Evolutionary conservation across 2,329 filamentous ascomycete genomes (phyloP).

Genomic region (Sporothrix pallida): DNA sequence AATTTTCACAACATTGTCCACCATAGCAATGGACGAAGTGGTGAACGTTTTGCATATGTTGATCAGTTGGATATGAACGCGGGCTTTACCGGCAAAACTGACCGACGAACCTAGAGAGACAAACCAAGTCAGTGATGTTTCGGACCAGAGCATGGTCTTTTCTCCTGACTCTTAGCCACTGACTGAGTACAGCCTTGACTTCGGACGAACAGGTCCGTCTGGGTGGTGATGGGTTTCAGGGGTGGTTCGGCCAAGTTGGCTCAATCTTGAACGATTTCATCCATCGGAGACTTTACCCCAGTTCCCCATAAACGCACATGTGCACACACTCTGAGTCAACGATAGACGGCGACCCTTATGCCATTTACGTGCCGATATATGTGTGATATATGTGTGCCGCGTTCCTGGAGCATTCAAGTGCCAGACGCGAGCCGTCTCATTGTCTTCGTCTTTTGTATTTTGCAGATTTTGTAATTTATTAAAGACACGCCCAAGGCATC

Average conservation of each 20-base stretch:
- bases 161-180: background rate
- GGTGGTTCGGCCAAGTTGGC: background rate
- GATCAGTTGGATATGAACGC: too few relatives aligned
- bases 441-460: background rate
- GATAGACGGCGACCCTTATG: background rate
- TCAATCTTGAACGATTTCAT: background rate
- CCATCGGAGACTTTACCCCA: conserved; percentile 16
- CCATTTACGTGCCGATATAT: background rate
- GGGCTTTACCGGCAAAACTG: background rate
- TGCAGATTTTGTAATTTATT: too few relatives aligned
- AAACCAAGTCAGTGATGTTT: conserved; percentile 1
- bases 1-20: background rate
- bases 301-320: background rate
- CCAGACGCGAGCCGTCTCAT: conserved; percentile 2
- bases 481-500: background rate
- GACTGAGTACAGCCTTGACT: background rate
- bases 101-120: background rate
- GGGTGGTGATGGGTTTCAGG: background rate
- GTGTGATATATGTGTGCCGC: conserved; percentile 15
- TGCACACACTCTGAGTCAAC: background rate
- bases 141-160: background rate
- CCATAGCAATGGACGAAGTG: too few relatives aligned
- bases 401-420: conserved; percentile 8
- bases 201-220: conserved; percentile 12
- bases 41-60: too few relatives aligned